Evolutionary conservation across 169 alveolate genomes (phyloP).

Genomic region (Plasmodium chabaudi): DNA sequence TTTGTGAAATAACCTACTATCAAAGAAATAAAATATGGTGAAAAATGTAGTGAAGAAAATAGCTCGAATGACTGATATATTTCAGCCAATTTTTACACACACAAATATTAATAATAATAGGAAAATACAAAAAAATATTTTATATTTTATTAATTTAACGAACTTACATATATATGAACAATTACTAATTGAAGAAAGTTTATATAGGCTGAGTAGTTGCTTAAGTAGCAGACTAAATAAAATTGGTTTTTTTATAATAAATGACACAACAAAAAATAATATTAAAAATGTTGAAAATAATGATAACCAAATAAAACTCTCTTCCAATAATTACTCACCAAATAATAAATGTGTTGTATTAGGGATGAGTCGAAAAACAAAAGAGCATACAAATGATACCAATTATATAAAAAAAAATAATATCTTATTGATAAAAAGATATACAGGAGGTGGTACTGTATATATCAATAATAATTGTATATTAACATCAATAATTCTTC

Average conservation of each 20-base stretch:
- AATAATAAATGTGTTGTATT: slow-evolving; percentile 77
- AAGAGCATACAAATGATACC: slow-evolving; percentile 75
- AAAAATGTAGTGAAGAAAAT: neutral
- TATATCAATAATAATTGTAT: slow-evolving; percentile 78
- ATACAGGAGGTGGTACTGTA: slow-evolving; percentile 88
- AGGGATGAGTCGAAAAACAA: slow-evolving; percentile 81
- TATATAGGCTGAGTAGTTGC: slow-evolving; percentile 42
- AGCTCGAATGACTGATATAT: slow-evolving; percentile 1
- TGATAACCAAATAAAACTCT: neutral
- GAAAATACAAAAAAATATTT: slow-evolving; percentile 16
- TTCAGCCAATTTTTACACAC: slow-evolving; percentile 14
- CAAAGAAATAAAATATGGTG: too few species aligned
- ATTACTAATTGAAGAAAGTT: slow-evolving; percentile 49
- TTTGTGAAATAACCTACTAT: too few species aligned
- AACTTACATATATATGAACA: slow-evolving; percentile 72
- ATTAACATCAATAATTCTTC: slow-evolving; percentile 79
- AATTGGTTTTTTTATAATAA: slow-evolving; percentile 48
- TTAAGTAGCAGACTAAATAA: slow-evolving; percentile 31
- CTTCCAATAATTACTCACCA: neutral
- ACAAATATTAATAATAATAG: neutral
- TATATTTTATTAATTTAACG: slow-evolving; percentile 28
- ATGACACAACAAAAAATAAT: slow-evolving; percentile 9
- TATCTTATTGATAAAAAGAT: slow-evolving; percentile 78
- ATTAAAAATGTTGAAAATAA: neutral
- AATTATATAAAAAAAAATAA: slow-evolving; percentile 66